These are phyloP conservation scores for Rhodotorula mucilaginosa DNA, from an alignment of 1,284 basidiomycete species.

Conservation along the genomic window DNA sequence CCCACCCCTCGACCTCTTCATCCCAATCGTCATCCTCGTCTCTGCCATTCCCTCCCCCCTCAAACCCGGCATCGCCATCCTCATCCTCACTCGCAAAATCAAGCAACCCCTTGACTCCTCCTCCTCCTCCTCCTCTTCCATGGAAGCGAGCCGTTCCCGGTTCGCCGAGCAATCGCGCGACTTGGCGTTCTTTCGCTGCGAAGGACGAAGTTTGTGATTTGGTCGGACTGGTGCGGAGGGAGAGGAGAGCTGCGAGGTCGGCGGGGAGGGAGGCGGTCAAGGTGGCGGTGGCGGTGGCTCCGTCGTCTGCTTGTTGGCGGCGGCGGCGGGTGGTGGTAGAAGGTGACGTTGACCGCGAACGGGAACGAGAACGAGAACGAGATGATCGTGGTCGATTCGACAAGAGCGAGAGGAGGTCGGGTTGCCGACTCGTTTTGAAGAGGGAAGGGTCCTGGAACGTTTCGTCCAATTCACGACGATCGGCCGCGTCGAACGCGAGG, in stretches of 20 bases:
- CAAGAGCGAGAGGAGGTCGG: background rate
- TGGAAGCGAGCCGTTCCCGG: slow-evolving; percentile 1
- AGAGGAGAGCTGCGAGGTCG: slow-evolving; percentile 32
- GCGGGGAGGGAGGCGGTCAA: slow-evolving; percentile 17
- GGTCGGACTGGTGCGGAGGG: slow-evolving; percentile 29
- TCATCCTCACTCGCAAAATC: slow-evolving; percentile 25
- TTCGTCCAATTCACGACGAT: background rate
- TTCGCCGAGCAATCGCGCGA: slow-evolving; percentile 24
- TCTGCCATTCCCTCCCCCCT: background rate
- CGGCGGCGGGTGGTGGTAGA: background rate
- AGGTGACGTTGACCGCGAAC: background rate
- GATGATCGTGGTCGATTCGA: background rate
- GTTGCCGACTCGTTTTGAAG: background rate
- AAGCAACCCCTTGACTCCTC: slow-evolving; percentile 7
- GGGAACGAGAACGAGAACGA: background rate
- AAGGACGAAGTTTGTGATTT: background rate
- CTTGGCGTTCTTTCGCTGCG: slow-evolving; percentile 21
- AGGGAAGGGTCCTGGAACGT: background rate
- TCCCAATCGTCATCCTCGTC: slow-evolving; percentile 39
- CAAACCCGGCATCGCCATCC: slow-evolving; percentile 10
- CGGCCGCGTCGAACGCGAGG: background rate
- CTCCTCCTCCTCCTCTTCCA: background rate
- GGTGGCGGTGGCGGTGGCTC: background rate
- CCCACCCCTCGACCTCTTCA: slow-evolving; percentile 38
- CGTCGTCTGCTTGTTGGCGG: background rate